A percentile compares a stretch with the other conserved stretches of the same genome.
Evolutionary conservation across 2,329 filamentous ascomycete species (phyloP).

Genomic region (Hyphodiscus sp.): DNA sequence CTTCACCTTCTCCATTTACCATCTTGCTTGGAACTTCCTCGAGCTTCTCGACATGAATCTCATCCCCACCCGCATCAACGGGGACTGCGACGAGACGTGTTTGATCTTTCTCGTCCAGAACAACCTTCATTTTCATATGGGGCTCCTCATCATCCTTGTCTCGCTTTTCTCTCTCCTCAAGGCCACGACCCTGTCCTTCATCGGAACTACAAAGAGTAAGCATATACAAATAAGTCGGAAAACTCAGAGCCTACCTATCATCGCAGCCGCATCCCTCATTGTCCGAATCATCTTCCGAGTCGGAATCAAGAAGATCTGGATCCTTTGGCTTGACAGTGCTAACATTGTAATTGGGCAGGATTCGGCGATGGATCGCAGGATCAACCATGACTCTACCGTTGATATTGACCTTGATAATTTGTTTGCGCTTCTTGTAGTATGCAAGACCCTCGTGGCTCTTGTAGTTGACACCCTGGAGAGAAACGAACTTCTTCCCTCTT

Average conservation of each 20-base stretch:
- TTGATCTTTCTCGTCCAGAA: conserved; percentile 42
- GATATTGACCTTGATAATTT: conserved; percentile 72
- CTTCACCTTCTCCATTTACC: conserved; percentile 18
- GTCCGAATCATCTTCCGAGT: conserved; percentile 40
- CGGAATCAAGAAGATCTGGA: conserved; percentile 49
- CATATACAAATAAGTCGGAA: background rate
- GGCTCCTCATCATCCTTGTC: conserved; percentile 24
- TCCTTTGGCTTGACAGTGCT: conserved; percentile 69
- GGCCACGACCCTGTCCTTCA: conserved; percentile 23
- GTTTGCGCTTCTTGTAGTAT: conserved; percentile 75
- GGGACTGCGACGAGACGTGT: conserved; percentile 47
- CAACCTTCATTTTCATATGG: conserved; percentile 31
- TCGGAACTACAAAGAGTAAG: conserved; percentile 12
- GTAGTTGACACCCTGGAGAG: conserved; percentile 77
- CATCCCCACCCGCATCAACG: conserved; percentile 47
- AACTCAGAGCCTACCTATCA: conserved; percentile 25
- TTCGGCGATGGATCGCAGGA: conserved; percentile 70
- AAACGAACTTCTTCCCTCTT: conserved; percentile 77
- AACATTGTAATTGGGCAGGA: conserved; percentile 80
- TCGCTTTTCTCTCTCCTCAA: conserved; percentile 15
- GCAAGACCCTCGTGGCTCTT: conserved; percentile 77
- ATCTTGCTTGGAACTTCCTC: conserved; percentile 40
- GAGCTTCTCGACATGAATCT: conserved; percentile 50
- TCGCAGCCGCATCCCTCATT: conserved; percentile 36
- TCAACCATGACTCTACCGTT: conserved; percentile 88